Conservation (phyloP, 345 rosid species). For the Gossypium bickii region DNA sequence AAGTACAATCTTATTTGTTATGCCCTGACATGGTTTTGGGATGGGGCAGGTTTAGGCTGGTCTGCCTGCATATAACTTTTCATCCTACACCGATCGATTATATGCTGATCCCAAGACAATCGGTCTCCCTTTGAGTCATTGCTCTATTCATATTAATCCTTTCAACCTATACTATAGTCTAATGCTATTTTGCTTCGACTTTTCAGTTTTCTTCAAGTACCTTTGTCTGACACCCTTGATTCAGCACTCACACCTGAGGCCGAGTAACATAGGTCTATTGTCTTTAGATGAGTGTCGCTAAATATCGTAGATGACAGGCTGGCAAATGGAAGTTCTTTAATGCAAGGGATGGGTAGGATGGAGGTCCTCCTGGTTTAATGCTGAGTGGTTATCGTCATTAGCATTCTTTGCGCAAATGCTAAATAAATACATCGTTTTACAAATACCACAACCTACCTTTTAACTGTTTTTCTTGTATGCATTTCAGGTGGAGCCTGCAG, state of each 20-base stretch:
- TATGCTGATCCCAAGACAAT: neutral
- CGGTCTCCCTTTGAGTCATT: neutral
- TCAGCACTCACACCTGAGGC: neutral
- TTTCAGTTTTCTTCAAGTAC: neutral
- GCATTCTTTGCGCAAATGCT: neutral
- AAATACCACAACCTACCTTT: neutral
- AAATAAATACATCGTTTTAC: neutral
- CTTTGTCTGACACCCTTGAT: neutral
- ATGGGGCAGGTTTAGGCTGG: conserved; percentile 6
- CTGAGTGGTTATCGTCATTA: neutral
- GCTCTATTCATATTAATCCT: neutral
- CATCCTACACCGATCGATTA: neutral
- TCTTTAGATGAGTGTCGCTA: neutral
- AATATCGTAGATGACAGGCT: neutral
- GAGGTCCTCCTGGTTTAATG: neutral
- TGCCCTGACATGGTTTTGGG: neutral
- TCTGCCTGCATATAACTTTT: neutral
- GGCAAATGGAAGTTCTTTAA: conserved; percentile 4
- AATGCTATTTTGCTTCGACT: neutral
- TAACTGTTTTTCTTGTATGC: conserved; percentile 3
- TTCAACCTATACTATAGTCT: neutral
- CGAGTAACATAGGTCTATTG: neutral
- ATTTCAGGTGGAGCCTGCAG: conserved; percentile 64
- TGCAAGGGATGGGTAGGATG: neutral
- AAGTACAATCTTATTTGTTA: neutral